phyloP scores from a whole-genome alignment of 352 stramenopile species.

The Sclerospora graminicola region DNA sequence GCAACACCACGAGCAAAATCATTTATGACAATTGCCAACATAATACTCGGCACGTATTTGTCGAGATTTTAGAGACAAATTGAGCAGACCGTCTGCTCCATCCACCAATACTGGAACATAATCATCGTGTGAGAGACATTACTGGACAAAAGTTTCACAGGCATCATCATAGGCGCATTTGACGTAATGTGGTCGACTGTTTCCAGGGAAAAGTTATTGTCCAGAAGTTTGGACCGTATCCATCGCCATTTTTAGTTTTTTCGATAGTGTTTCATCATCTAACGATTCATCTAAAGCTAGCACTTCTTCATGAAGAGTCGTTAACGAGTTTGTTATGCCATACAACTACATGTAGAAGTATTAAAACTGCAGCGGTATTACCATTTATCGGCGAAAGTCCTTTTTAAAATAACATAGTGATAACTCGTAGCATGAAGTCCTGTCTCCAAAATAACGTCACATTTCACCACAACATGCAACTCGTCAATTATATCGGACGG shows the following conservation, averaged over 20 bases:
- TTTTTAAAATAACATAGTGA: too few relatives aligned
- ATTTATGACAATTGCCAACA: slow-evolving; percentile 92
- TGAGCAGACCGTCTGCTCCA: slow-evolving; percentile 86
- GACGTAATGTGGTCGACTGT: slow-evolving; percentile 91
- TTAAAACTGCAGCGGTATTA: too few relatives aligned
- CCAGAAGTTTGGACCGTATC: slow-evolving; percentile 18
- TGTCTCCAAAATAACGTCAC: slow-evolving; percentile 70
- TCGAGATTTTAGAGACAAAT: slow-evolving; percentile 66
- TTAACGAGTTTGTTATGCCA: not conserved
- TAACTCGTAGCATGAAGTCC: slow-evolving; percentile 83
- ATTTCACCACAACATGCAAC: slow-evolving; percentile 67
- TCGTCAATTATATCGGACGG: slow-evolving; percentile 80
- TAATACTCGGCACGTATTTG: slow-evolving; percentile 86
- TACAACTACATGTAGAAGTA: too few relatives aligned
- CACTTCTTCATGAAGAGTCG: slow-evolving; percentile 46
- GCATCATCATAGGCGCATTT: slow-evolving; percentile 87
- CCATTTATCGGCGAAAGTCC: too few relatives aligned
- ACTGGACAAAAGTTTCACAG: slow-evolving; percentile 66
- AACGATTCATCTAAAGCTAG: slow-evolving; percentile 54
- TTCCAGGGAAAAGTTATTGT: slow-evolving; percentile 42
- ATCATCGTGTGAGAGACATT: slow-evolving; percentile 28
- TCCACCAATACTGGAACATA: slow-evolving; percentile 79
- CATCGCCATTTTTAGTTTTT: slow-evolving; percentile 25
- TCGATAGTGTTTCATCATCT: slow-evolving; percentile 40
- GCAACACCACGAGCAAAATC: slow-evolving; percentile 87